phyloP scores from a whole-genome alignment of 2,329 filamentous ascomycete genomes.

The Lecanosticta acicola region DNA sequence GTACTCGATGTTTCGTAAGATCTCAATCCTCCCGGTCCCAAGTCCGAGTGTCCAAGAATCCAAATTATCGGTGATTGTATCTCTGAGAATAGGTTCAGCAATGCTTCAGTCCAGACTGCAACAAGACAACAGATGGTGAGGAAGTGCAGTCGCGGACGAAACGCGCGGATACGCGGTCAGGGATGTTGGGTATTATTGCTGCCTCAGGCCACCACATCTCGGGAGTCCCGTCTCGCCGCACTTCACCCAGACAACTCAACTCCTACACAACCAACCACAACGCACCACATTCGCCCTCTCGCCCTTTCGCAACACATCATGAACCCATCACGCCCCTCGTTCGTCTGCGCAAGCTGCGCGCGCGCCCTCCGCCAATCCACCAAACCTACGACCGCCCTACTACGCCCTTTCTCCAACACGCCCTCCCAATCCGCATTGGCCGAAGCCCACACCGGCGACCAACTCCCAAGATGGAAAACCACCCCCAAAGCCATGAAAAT shows the following conservation, averaged over 20 bases:
- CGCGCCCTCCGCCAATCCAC: constrained; percentile 18
- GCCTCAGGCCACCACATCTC: background rate
- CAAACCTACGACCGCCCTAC: constrained; percentile 1
- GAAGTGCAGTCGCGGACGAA: background rate
- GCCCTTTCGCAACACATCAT: too few species aligned
- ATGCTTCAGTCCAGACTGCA: too few species aligned
- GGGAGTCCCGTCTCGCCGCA: constrained; percentile 2
- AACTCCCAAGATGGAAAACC: constrained; percentile 46
- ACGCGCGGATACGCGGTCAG: constrained; percentile 1
- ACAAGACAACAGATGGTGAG: background rate
- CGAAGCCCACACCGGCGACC: constrained; percentile 12
- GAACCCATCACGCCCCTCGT: constrained; percentile 21
- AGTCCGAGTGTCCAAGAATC: background rate
- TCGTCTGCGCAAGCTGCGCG: constrained; percentile 30
- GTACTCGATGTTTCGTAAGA: too few species aligned
- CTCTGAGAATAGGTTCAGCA: too few species aligned
- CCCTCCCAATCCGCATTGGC: constrained; percentile 10
- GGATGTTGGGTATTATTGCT: background rate
- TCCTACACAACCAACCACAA: background rate
- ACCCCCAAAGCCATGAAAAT: constrained; percentile 46
- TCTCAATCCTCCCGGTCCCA: too few species aligned
- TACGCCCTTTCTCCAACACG: constrained; percentile 12
- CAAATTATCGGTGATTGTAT: too few species aligned
- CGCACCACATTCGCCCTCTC: background rate
- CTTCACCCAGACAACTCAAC: constrained; percentile 1